Percentiles rank a stretch among this genome's conserved stretches.
Evolutionary conservation across 2,329 filamentous ascomycete species (phyloP).

Genomic region (Nothophoma quercina): DNA sequence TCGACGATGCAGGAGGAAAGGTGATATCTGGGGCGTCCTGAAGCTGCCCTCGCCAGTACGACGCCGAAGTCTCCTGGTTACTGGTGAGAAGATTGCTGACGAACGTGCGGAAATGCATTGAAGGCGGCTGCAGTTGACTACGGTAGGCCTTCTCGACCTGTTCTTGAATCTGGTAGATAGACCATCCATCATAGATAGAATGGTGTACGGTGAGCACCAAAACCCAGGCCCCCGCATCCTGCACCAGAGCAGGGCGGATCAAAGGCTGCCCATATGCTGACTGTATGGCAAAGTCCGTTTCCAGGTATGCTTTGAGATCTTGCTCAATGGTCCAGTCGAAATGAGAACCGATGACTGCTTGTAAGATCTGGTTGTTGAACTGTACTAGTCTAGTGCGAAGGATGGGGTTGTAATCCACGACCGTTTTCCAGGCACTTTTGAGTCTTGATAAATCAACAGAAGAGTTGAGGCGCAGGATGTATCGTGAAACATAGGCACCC

Average conservation of each 20-base stretch:
- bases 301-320: not conserved
- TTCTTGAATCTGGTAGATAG: not conserved
- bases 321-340: not conserved
- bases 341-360: not conserved
- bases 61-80: constrained; percentile 52
- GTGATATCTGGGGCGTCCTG: constrained; percentile 34
- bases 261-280: not conserved
- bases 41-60: constrained; percentile 11
- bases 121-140: not conserved
- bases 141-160: not conserved
- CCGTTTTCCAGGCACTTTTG: constrained; percentile 52
- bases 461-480: constrained; percentile 43
- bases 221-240: not conserved
- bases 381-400: not conserved
- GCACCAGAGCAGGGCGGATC: not conserved
- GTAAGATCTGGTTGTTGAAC: not conserved
- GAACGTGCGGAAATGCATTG: not conserved
- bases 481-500: constrained; percentile 34
- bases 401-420: constrained; percentile 56
- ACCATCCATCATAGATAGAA: not conserved
- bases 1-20: constrained; percentile 10
- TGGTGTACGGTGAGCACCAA: not conserved
- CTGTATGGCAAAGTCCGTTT: not conserved
- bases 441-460: constrained; percentile 50
- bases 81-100: constrained; percentile 43